Conservation (phyloP, 2,329 filamentous ascomycete species). For the Hymenoscyphus repandus region DNA sequence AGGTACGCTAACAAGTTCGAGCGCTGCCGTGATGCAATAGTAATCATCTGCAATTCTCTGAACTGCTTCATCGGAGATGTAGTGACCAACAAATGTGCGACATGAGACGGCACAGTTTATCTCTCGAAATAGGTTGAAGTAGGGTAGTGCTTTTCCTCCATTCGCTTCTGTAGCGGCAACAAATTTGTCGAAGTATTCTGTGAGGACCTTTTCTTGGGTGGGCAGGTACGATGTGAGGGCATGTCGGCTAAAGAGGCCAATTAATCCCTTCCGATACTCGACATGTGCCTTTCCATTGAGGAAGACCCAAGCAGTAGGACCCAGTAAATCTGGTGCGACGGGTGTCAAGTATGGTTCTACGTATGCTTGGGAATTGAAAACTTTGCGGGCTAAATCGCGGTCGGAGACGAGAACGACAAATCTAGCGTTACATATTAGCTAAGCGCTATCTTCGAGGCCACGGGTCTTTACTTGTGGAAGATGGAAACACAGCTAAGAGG, state of each 20-base stretch:
- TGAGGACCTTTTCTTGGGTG: constrained; percentile 66
- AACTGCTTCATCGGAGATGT: constrained; percentile 66
- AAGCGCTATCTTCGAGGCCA: not conserved
- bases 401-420: constrained; percentile 77
- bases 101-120: constrained; percentile 75
- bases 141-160: constrained; percentile 53
- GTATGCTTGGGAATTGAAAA: constrained; percentile 72
- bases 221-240: constrained; percentile 68
- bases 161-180: constrained; percentile 50
- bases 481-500: constrained; percentile 76
- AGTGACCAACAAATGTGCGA: constrained; percentile 75
- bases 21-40: constrained; percentile 69
- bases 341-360: constrained; percentile 77
- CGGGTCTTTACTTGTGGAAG: constrained; percentile 65
- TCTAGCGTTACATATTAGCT: constrained; percentile 35
- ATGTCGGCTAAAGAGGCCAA: constrained; percentile 67
- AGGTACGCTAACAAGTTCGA: constrained; percentile 77
- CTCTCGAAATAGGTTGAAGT: constrained; percentile 70
- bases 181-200: constrained; percentile 65
- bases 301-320: constrained; percentile 73
- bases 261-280: constrained; percentile 72
- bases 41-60: constrained; percentile 75
- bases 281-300: constrained; percentile 70
- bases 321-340: constrained; percentile 67
- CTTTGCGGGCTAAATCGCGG: constrained; percentile 73